Evolutionary conservation across 1,284 basidiomycete species (phyloP).

Genomic region (Kalmanozyma brasiliensis): DNA sequence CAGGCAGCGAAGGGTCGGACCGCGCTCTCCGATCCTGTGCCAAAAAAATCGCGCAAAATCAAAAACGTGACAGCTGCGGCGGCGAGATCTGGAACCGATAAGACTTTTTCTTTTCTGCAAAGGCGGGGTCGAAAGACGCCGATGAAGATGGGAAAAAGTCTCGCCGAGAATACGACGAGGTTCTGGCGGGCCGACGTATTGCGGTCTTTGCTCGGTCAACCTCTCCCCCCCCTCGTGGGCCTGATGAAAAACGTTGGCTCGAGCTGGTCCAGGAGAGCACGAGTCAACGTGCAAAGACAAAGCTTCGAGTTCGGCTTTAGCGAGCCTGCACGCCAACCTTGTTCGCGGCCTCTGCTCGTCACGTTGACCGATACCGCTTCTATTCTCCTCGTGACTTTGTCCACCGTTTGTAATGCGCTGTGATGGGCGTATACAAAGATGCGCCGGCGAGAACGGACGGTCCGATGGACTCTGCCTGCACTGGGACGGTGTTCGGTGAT

Average conservation of each 20-base stretch:
- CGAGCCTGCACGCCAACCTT: slow-evolving; percentile 15
- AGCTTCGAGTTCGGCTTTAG: slow-evolving; percentile 32
- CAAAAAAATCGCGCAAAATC: slow-evolving; percentile 2
- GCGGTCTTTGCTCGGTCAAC: slow-evolving; percentile 2
- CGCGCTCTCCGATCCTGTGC: too few relatives aligned
- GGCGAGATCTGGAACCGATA: slow-evolving; percentile 15
- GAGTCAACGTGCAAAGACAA: too few relatives aligned
- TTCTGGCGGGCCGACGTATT: slow-evolving; percentile 13
- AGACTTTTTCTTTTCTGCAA: background rate
- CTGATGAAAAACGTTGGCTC: background rate
- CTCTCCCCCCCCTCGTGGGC: background rate
- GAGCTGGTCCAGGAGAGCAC: too few relatives aligned
- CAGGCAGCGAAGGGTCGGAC: too few relatives aligned
- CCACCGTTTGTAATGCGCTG: too few relatives aligned
- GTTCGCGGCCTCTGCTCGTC: slow-evolving; percentile 1
- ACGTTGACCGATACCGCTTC: too few relatives aligned
- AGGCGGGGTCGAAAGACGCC: background rate
- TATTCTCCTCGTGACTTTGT: too few relatives aligned
- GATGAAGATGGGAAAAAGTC: slow-evolving; percentile 7
- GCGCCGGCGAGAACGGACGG: too few relatives aligned
- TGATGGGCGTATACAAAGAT: too few relatives aligned
- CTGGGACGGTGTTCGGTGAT: background rate
- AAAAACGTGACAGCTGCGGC: background rate
- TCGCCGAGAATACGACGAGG: slow-evolving; percentile 25
- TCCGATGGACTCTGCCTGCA: background rate